Evolutionary conservation across 768 basidiomycete genomes (phyloP).

Genomic region (Panellus pusillus): DNA sequence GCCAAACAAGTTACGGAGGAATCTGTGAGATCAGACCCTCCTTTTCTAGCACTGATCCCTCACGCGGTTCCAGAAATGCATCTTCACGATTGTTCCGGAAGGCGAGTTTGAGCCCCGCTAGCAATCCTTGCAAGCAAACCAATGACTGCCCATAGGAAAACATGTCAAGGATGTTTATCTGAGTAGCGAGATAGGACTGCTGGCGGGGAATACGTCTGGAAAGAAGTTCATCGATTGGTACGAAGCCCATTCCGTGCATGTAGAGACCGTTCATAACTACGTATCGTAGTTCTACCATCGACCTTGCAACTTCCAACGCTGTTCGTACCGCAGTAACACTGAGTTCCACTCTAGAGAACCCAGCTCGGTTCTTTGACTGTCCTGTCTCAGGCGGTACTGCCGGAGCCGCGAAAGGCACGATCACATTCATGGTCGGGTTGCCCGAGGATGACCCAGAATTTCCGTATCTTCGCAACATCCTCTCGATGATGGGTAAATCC

Average conservation of each 20-base stretch:
- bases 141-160: slow-evolving; percentile 25
- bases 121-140: not conserved
- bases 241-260: not conserved
- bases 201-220: slow-evolving; percentile 36
- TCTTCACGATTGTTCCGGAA: slow-evolving; percentile 44
- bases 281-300: slow-evolving; percentile 41
- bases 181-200: slow-evolving; percentile 32
- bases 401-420: slow-evolving; percentile 36
- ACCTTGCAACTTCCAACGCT: slow-evolving; percentile 35
- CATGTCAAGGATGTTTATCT: slow-evolving; percentile 42
- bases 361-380: slow-evolving; percentile 38
- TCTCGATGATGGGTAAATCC: slow-evolving; percentile 37
- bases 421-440: slow-evolving; percentile 43
- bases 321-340: slow-evolving; percentile 31
- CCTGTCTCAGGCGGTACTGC: slow-evolving; percentile 45
- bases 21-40: slow-evolving; percentile 29
- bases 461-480: slow-evolving; percentile 33
- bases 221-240: slow-evolving; percentile 47
- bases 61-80: slow-evolving; percentile 30
- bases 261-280: not conserved
- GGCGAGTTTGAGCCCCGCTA: slow-evolving; percentile 20
- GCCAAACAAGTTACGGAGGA: slow-evolving; percentile 37
- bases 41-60: not conserved
- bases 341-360: slow-evolving; percentile 16
- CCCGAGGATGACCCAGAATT: slow-evolving; percentile 31